Evolutionary conservation across 1,284 basidiomycete genomes (phyloP).

Genomic region (Mycena sp.): DNA sequence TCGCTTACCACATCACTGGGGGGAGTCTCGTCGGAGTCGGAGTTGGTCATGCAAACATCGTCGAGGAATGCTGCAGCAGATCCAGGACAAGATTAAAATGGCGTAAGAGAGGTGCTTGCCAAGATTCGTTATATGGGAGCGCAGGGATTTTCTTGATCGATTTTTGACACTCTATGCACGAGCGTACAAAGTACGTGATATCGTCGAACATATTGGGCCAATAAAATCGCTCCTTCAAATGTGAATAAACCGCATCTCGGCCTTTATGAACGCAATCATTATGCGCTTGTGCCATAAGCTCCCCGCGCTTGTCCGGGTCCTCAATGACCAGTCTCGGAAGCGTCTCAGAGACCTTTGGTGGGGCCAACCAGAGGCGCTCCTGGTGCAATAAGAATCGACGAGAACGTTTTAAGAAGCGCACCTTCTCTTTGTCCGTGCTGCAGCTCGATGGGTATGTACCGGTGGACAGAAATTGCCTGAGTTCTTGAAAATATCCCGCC

Average conservation of each 20-base stretch:
- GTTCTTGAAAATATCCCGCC: slow-evolving; percentile 19
- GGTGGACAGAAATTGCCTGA: slow-evolving; percentile 15
- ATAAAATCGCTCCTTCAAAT: slow-evolving; percentile 37
- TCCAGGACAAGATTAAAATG: slow-evolving; percentile 38
- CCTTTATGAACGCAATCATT: slow-evolving; percentile 41
- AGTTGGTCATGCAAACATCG: too few relatives aligned
- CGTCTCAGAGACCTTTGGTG: slow-evolving; percentile 6
- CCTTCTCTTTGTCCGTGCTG: slow-evolving; percentile 3
- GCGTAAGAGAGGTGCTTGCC: slow-evolving; percentile 35
- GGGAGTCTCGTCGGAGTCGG: too few relatives aligned
- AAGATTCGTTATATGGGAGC: slow-evolving; percentile 33
- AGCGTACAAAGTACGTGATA: slow-evolving; percentile 41
- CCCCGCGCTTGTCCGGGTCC: slow-evolving; percentile 7
- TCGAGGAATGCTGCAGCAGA: too few relatives aligned
- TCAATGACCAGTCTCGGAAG: slow-evolving; percentile 33
- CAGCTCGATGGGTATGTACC: slow-evolving; percentile 18
- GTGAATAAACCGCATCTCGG: slow-evolving; percentile 37
- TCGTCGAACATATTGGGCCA: slow-evolving; percentile 46
- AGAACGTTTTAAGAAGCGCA: slow-evolving; percentile 25
- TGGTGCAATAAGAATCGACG: slow-evolving; percentile 31
- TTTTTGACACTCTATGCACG: slow-evolving; percentile 46
- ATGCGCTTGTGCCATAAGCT: slow-evolving; percentile 32
- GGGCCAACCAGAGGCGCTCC: slow-evolving; percentile 25
- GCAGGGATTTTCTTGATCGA: slow-evolving; percentile 26
- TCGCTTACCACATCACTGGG: too few relatives aligned